These are phyloP conservation scores for Chlamydomonas incerta DNA, from an alignment of 139 green algal species.

Conservation along the genomic window DNA sequence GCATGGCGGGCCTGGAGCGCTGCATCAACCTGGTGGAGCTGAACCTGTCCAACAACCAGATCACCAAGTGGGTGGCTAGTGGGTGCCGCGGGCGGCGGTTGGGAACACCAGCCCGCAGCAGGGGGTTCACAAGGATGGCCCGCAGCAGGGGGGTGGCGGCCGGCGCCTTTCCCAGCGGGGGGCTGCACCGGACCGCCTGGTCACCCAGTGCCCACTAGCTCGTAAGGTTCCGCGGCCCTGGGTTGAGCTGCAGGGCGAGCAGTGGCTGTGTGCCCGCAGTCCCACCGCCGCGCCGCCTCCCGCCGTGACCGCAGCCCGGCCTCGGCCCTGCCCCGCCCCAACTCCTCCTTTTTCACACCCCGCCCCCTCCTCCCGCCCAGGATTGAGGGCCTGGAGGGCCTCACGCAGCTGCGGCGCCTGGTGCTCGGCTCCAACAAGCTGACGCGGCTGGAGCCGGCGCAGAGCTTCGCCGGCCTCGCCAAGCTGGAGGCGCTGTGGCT, in stretches of 20 bases:
- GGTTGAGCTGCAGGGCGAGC: too few species aligned
- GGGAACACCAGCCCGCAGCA: too few species aligned
- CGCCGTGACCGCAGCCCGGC: too few species aligned
- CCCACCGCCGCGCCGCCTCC: too few species aligned
- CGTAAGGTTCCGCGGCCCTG: too few species aligned
- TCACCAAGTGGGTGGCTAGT: constrained; percentile 22
- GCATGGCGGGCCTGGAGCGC: constrained; percentile 3
- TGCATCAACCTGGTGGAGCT: constrained; percentile 45
- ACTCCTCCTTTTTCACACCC: background rate
- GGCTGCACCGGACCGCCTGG: too few species aligned
- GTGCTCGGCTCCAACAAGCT: constrained; percentile 35
- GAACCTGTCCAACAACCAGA: constrained; percentile 40
- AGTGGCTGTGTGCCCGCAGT: too few species aligned
- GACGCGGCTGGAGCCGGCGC: background rate
- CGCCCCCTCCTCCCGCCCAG: background rate
- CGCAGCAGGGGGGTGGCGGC: too few species aligned
- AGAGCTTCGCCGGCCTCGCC: background rate
- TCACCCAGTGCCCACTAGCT: too few species aligned
- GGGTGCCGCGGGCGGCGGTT: background rate
- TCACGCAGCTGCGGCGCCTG: constrained; percentile 31
- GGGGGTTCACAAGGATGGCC: too few species aligned
- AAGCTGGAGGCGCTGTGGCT: constrained; percentile 42
- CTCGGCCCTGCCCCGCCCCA: too few species aligned
- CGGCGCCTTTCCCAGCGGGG: too few species aligned
- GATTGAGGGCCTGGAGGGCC: constrained; percentile 41